These are phyloP conservation scores for Hypoxylon rickii DNA, from an alignment of 495 filamentous ascomycete species.

Conservation along the genomic window DNA sequence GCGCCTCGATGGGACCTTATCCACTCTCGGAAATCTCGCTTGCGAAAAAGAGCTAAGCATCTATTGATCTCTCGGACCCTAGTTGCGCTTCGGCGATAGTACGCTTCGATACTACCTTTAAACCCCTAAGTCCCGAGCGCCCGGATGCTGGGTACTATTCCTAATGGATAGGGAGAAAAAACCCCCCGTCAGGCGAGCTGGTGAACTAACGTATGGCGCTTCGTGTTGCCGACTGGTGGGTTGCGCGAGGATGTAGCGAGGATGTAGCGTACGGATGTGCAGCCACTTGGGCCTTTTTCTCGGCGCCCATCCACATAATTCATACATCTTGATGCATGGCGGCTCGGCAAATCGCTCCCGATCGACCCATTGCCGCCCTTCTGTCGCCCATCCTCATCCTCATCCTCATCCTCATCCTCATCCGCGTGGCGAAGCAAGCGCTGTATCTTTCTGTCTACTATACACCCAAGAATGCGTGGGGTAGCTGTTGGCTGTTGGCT, in stretches of 20 bases:
- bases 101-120: neutral
- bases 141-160: constrained; percentile 17
- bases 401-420: too few species aligned
- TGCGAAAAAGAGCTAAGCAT: constrained; percentile 1
- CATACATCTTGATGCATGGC: too few species aligned
- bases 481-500: too few species aligned
- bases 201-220: constrained; percentile 34
- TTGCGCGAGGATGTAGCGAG: constrained; percentile 28
- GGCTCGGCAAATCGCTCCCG: constrained; percentile 24
- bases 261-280: constrained; percentile 9
- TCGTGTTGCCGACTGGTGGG: constrained; percentile 35
- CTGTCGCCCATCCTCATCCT: constrained; percentile 20
- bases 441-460: constrained; percentile 11
- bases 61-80: constrained; percentile 1
- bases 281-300: constrained; percentile 16
- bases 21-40: neutral
- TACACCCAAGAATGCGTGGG: too few species aligned
- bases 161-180: constrained; percentile 15
- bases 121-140: constrained; percentile 4
- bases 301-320: constrained; percentile 14
- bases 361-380: constrained; percentile 26
- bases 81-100: constrained; percentile 8
- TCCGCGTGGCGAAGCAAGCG: constrained; percentile 28
- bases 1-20: constrained; percentile 15
- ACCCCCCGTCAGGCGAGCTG: constrained; percentile 4